Evolutionary conservation across 2,329 filamentous ascomycete species (phyloP).

Genomic region (Macrophomina phaseolina): DNA sequence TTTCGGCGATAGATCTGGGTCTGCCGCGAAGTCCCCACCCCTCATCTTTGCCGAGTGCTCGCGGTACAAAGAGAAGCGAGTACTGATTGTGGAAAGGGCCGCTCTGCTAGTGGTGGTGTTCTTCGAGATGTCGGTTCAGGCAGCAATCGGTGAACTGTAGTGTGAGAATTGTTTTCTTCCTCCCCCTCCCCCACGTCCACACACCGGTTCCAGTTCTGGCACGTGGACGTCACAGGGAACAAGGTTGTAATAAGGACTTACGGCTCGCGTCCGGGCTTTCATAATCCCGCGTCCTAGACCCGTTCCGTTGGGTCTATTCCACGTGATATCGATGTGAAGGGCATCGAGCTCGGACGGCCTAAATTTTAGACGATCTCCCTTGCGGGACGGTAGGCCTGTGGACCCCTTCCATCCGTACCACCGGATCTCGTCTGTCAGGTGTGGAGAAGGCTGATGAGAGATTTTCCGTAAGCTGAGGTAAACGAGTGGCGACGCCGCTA

Average conservation of each 20-base stretch:
- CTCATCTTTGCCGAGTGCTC: constrained; percentile 7
- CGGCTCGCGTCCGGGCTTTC: constrained; percentile 20
- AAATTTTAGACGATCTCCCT: constrained; percentile 14
- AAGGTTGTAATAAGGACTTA: constrained; percentile 9
- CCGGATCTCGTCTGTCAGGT: background rate
- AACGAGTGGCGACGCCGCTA: constrained; percentile 1
- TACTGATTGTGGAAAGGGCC: background rate
- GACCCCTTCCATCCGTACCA: constrained; percentile 1
- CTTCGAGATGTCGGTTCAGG: background rate
- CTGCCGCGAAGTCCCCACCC: background rate
- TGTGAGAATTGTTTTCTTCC: background rate
- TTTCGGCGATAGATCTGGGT: constrained; percentile 9
- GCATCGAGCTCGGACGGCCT: constrained; percentile 17
- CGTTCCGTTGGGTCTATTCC: constrained; percentile 6
- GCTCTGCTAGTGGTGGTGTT: background rate
- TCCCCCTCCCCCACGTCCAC: background rate
- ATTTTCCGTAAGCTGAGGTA: constrained; percentile 12
- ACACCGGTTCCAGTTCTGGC: background rate
- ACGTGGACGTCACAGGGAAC: constrained; percentile 18
- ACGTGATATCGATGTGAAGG: constrained; percentile 21
- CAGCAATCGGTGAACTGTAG: background rate
- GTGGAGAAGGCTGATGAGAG: background rate
- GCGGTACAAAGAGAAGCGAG: background rate
- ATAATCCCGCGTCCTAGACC: constrained; percentile 14
- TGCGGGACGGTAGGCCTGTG: constrained; percentile 2